Conservation (phyloP, 2,329 filamentous ascomycete genomes). For the Fusarium compactum region DNA sequence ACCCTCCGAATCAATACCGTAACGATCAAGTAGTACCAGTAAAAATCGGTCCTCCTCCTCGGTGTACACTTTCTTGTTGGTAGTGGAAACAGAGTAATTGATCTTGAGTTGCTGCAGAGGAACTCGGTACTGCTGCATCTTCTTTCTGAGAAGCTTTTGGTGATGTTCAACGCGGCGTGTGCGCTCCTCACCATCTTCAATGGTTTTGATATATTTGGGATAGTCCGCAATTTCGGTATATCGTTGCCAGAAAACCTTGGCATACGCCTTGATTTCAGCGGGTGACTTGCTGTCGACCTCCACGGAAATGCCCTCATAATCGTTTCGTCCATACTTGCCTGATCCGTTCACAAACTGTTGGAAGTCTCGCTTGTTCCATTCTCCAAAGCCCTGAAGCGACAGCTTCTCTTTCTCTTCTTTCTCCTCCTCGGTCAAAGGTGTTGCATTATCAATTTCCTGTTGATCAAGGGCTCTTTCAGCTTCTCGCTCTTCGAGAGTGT, state of each 20-base stretch:
- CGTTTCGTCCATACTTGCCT: slow-evolving; percentile 88
- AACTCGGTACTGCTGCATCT: slow-evolving; percentile 96
- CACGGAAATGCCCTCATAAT: slow-evolving; percentile 85
- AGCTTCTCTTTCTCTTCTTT: slow-evolving; percentile 86
- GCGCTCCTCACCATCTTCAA: slow-evolving; percentile 93
- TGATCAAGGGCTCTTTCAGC: slow-evolving; percentile 90
- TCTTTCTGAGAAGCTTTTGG: slow-evolving; percentile 91
- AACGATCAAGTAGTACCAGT: slow-evolving; percentile 90
- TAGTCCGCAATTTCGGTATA: slow-evolving; percentile 93
- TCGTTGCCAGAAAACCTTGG: slow-evolving; percentile 96
- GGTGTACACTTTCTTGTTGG: slow-evolving; percentile 99
- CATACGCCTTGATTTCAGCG: slow-evolving; percentile 88
- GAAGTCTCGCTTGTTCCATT: slow-evolving; percentile 98
- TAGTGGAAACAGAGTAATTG: slow-evolving; percentile 98
- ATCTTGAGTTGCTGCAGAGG: slow-evolving; percentile 98
- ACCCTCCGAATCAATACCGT: slow-evolving; percentile 89
- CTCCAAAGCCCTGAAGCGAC: slow-evolving; percentile 85
- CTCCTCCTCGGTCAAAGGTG: slow-evolving; percentile 89
- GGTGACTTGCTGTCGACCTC: slow-evolving; percentile 93
- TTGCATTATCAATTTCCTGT: slow-evolving; percentile 91
- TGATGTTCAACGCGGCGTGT: slow-evolving; percentile 91
- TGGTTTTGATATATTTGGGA: slow-evolving; percentile 86
- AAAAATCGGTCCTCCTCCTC: slow-evolving; percentile 98
- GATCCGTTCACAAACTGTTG: slow-evolving; percentile 98
- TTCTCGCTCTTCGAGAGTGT: slow-evolving; percentile 86